phyloP scores from a whole-genome alignment of 805 yeast species.

The Ogataea salicorniae region DNA sequence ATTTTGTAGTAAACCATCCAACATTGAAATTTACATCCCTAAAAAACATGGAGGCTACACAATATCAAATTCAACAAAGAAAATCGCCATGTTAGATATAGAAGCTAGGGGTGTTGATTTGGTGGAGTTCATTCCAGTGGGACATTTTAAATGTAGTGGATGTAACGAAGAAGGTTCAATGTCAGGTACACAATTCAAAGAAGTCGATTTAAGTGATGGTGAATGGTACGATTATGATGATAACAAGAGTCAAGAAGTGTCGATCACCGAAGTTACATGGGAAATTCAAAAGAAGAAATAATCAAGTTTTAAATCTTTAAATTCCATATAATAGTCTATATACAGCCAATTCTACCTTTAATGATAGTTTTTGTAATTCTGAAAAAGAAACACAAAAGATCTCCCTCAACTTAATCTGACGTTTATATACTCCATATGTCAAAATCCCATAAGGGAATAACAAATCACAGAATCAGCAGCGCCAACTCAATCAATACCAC shows the following conservation, averaged over 20 bases:
- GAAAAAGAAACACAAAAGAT: too few relatives aligned
- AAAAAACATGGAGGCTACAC: conserved; percentile 27
- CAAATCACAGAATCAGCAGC: too few relatives aligned
- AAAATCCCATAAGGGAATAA: too few relatives aligned
- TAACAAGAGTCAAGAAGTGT: conserved; percentile 70
- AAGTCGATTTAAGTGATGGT: conserved; percentile 67
- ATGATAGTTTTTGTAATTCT: too few relatives aligned
- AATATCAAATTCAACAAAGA: conserved; percentile 37
- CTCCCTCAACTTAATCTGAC: too few relatives aligned
- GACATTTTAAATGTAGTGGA: conserved; percentile 53
- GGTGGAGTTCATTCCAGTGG: conserved; percentile 60
- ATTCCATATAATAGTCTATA: background rate
- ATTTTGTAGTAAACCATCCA: conserved; percentile 24
- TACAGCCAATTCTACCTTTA: background rate
- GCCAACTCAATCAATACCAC: too few relatives aligned
- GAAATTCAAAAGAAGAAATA: conserved; percentile 35
- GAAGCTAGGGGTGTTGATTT: conserved; percentile 86
- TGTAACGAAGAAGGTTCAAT: conserved; percentile 28
- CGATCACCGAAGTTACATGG: conserved; percentile 72
- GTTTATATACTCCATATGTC: too few relatives aligned
- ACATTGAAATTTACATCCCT: conserved; percentile 21
- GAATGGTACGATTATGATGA: conserved; percentile 98
- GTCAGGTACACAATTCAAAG: conserved; percentile 43
- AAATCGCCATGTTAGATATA: conserved; percentile 52
- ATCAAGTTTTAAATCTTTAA: background rate